Evolutionary conservation across 495 filamentous ascomycete species (phyloP).

Genomic region (Hyaloscypha bicolor): DNA sequence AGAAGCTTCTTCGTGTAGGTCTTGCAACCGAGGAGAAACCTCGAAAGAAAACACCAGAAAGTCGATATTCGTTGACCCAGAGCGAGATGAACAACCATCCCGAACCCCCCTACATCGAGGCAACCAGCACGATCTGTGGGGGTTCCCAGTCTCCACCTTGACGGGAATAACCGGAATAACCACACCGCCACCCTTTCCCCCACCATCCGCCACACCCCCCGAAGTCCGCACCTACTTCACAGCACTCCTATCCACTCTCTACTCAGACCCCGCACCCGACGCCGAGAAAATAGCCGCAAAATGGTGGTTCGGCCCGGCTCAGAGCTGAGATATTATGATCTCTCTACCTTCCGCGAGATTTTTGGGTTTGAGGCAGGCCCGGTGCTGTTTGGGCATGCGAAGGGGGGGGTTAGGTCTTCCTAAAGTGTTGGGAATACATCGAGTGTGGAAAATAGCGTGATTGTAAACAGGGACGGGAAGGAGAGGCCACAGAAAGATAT

Average conservation of each 20-base stretch:
- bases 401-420: background rate
- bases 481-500: no score
- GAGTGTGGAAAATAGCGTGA: no score
- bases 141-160: background rate
- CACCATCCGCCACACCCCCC: background rate
- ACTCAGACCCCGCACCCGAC: background rate
- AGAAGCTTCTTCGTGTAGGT: no score
- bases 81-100: no score
- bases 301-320: background rate
- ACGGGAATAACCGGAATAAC: background rate
- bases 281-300: background rate
- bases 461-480: no score
- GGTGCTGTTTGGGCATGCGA: constrained; percentile 8
- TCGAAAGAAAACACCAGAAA: no score
- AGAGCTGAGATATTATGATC: constrained; percentile 6
- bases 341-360: background rate
- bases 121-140: no score
- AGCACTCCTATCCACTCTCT: background rate
- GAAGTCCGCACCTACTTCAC: constrained; percentile 2
- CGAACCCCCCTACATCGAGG: no score
- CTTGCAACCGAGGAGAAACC: no score
- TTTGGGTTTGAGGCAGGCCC: background rate
- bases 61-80: no score
- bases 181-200: background rate
- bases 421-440: no score